Conservation (phyloP, 768 basidiomycete genomes). For the Tulasnella sp. region DNA sequence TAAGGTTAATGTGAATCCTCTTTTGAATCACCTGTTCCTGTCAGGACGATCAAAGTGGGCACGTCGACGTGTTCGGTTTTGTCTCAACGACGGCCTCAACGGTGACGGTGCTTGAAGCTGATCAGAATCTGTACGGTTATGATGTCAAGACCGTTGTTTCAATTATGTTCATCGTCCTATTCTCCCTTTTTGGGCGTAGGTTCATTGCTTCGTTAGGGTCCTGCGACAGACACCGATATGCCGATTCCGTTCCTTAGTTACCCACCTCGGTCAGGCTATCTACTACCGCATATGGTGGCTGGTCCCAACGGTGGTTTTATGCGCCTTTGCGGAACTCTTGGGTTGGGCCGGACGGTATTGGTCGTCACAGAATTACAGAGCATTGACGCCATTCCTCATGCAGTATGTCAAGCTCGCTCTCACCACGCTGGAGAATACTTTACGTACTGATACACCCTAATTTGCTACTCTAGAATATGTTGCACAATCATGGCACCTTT, state of each 20-base stretch:
- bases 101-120: no score
- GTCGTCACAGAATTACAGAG: constrained; percentile 5
- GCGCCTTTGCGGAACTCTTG: constrained; percentile 7
- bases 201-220: no score
- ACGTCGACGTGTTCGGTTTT: no score
- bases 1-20: no score
- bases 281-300: constrained; percentile 12
- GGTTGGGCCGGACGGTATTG: constrained; percentile 13
- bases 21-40: no score
- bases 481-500: constrained; percentile 17
- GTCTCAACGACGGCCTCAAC: no score
- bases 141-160: not conserved
- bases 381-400: constrained; percentile 9
- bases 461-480: constrained; percentile 1
- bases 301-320: constrained; percentile 8
- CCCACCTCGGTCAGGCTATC: constrained; percentile 7
- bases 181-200: not conserved
- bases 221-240: no score
- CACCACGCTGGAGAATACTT: no score
- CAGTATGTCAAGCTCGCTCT: no score
- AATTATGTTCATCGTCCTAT: not conserved
- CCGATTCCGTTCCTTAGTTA: not conserved
- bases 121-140: no score
- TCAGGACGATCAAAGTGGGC: no score
- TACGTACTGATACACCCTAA: not conserved